These are phyloP conservation scores for Pichia sp. DNA, from an alignment of 1,139 yeast species.

Conservation along the genomic window DNA sequence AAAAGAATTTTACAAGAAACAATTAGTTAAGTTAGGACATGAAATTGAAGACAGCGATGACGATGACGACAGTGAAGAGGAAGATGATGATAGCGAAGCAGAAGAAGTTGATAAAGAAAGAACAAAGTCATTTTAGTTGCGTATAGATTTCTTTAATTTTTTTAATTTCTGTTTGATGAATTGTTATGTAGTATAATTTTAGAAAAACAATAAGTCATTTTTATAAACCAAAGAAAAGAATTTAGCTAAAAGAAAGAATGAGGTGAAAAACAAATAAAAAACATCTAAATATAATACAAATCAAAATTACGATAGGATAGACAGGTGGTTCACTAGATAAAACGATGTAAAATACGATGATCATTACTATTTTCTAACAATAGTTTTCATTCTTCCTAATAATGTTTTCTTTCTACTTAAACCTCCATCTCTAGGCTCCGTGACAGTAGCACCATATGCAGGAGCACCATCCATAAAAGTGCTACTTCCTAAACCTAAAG, in stretches of 20 bases:
- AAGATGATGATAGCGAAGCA: conserved; percentile 7
- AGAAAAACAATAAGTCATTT: no score
- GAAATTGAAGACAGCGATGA: conserved; percentile 47
- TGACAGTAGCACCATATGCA: conserved; percentile 54
- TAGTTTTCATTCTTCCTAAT: conserved; percentile 79
- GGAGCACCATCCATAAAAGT: conserved; percentile 97
- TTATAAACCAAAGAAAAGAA: no score
- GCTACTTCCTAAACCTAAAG: conserved; percentile 85
- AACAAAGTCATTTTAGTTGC: not conserved
- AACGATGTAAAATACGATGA: not conserved
- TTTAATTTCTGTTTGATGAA: no score
- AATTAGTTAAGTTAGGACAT: conserved; percentile 43
- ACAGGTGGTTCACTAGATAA: not conserved
- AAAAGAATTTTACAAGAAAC: conserved; percentile 51
- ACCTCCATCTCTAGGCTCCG: conserved; percentile 26
- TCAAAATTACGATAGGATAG: no score
- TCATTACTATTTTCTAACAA: conserved; percentile 29
- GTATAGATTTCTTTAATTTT: not conserved
- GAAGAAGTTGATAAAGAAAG: conserved; percentile 20
- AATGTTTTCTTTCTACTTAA: conserved; percentile 73
- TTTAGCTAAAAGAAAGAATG: no score
- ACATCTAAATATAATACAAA: not conserved
- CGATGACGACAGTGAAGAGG: conserved; percentile 34
- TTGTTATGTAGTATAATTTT: no score
- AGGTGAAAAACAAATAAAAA: no score